phyloP scores from a whole-genome alignment of 2,329 filamentous ascomycete genomes.

The Aspergillus hiratsukae region DNA sequence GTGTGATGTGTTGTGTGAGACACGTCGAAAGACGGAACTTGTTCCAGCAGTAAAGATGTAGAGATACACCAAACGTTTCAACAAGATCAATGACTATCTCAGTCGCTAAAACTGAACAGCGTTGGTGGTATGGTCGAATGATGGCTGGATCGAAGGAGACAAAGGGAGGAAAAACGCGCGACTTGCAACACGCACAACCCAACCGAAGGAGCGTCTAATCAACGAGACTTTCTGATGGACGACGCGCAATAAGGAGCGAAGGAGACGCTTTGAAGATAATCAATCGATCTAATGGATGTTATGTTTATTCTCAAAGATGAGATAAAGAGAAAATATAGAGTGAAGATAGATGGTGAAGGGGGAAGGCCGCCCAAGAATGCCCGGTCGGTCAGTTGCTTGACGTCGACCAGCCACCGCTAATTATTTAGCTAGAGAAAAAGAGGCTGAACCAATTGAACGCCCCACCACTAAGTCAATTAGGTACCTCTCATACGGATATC shows the following conservation, averaged over 20 bases:
- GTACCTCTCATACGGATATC: too few species aligned
- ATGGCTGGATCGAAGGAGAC: conserved; percentile 5
- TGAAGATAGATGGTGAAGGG: neutral
- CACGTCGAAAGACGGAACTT: neutral
- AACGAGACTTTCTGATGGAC: neutral
- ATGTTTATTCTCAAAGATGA: neutral
- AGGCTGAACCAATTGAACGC: neutral
- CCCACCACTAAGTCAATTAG: neutral
- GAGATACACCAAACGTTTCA: neutral
- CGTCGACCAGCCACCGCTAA: neutral
- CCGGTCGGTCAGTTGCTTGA: neutral
- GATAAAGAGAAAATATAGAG: neutral
- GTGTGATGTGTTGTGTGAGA: neutral
- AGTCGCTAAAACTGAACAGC: neutral
- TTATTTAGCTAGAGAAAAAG: neutral
- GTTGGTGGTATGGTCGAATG: neutral
- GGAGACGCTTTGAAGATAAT: neutral
- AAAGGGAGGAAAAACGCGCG: conserved; percentile 17
- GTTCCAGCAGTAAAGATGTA: neutral
- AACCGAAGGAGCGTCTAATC: neutral
- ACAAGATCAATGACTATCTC: neutral
- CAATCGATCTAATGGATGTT: neutral
- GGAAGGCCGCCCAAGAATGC: neutral
- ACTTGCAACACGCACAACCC: neutral
- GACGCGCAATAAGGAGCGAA: neutral